Evolutionary conservation across 2,329 filamentous ascomycete species (phyloP).

Genomic region (Colletotrichum musae): DNA sequence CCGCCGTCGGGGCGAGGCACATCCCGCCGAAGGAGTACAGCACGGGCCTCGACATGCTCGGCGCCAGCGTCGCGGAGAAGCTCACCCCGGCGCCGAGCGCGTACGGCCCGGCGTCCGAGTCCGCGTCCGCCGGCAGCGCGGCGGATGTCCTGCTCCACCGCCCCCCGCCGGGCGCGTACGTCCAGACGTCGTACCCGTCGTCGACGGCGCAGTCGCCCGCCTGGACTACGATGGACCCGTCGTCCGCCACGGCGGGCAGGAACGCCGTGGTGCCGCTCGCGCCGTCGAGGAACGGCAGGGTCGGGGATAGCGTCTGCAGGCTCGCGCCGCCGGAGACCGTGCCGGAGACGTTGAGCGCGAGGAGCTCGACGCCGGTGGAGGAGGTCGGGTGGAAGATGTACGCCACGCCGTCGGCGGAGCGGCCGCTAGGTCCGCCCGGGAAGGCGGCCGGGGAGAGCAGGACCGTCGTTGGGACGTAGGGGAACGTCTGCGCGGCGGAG

Average conservation of each 20-base stretch:
- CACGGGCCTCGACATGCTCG: slow-evolving; percentile 65
- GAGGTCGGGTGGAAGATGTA: slow-evolving; percentile 78
- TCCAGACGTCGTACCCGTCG: slow-evolving; percentile 75
- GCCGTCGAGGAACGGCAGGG: slow-evolving; percentile 74
- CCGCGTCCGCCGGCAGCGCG: slow-evolving; percentile 41
- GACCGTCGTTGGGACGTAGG: slow-evolving; percentile 84
- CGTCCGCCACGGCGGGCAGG: slow-evolving; percentile 75
- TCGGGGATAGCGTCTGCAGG: slow-evolving; percentile 66
- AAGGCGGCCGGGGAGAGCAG: slow-evolving; percentile 65
- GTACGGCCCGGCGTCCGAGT: slow-evolving; percentile 55
- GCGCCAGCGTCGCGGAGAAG: slow-evolving; percentile 75
- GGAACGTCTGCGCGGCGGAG: slow-evolving; percentile 66
- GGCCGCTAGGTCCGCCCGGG: slow-evolving; percentile 56
- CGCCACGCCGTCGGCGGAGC: slow-evolving; percentile 62
- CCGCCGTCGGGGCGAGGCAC: slow-evolving; percentile 73
- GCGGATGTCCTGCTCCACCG: slow-evolving; percentile 54
- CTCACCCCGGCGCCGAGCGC: slow-evolving; percentile 72
- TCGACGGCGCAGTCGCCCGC: slow-evolving; percentile 78
- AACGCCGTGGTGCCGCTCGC: slow-evolving; percentile 70
- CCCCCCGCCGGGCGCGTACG: slow-evolving; percentile 66
- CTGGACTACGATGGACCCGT: slow-evolving; percentile 81
- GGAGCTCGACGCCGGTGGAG: slow-evolving; percentile 65
- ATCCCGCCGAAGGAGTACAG: slow-evolving; percentile 91
- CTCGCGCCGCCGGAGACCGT: slow-evolving; percentile 63
- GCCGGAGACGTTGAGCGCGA: slow-evolving; percentile 76